Percentiles rank a stretch among this genome's conserved stretches.
Evolutionary conservation across 345 rosid genomes (phyloP).

Genomic region (Linum usitatissimum): DNA sequence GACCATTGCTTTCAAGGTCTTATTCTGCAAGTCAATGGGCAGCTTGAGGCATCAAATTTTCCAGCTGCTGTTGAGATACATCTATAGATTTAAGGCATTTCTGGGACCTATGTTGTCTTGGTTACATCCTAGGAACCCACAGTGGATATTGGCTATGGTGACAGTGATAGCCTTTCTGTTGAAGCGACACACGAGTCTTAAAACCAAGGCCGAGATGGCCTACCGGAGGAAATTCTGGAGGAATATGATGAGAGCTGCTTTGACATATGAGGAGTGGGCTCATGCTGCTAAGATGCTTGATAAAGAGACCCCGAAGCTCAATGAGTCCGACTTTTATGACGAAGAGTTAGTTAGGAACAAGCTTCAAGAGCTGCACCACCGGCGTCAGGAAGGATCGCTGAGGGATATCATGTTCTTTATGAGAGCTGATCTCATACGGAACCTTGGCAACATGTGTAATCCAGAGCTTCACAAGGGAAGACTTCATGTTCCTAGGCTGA

Average conservation of each 20-base stretch:
- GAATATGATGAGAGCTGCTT: slow-evolving; percentile 81
- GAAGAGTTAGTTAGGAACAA: slow-evolving; percentile 82
- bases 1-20: slow-evolving; percentile 71
- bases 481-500: slow-evolving; percentile 85
- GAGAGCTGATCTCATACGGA: slow-evolving; percentile 95
- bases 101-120: slow-evolving; percentile 51
- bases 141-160: slow-evolving; percentile 87
- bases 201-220: slow-evolving; percentile 84
- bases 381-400: slow-evolving; percentile 78
- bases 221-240: slow-evolving; percentile 97
- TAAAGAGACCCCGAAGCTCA: slow-evolving; percentile 67
- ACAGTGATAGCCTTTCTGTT: slow-evolving; percentile 73
- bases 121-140: slow-evolving; percentile 94
- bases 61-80: slow-evolving; percentile 29
- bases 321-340: slow-evolving; percentile 68
- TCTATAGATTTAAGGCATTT: slow-evolving; percentile 30
- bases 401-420: slow-evolving; percentile 89
- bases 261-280: slow-evolving; percentile 96
- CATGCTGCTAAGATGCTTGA: slow-evolving; percentile 98
- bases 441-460: slow-evolving; percentile 96
- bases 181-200: slow-evolving; percentile 76
- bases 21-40: slow-evolving; percentile 64
- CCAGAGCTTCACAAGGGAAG: slow-evolving; percentile 95
- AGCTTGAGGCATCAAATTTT: slow-evolving; percentile 50
- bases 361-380: slow-evolving; percentile 69